Percentiles rank a stretch among this genome's conserved stretches.
Evolutionary conservation across 139 green algal species (phyloP).

Genomic region (Zygnema circumcarinatum): DNA sequence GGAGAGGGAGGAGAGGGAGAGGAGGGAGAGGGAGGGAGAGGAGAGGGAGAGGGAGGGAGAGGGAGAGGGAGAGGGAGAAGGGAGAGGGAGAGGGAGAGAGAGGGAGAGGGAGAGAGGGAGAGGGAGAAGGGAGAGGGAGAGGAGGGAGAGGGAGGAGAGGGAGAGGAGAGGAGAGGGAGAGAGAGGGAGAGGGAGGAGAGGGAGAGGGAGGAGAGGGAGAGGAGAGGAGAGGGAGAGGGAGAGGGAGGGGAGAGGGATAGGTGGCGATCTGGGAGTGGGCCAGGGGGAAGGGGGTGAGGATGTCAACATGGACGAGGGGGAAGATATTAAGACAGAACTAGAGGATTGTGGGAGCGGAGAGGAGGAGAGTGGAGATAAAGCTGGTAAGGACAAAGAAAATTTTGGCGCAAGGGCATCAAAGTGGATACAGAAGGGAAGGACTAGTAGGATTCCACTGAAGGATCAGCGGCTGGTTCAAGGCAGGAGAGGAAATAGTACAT

Average conservation of each 20-base stretch:
- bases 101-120: not conserved
- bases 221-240: not conserved
- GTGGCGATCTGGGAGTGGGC: not conserved
- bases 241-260: not conserved
- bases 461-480: too few species aligned
- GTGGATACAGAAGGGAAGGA: too few species aligned
- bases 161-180: not conserved
- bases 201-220: not conserved
- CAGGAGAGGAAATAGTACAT: too few species aligned
- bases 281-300: not conserved
- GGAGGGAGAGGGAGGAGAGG: conserved; percentile 10
- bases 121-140: not conserved
- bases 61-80: not conserved
- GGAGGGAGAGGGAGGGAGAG: not conserved
- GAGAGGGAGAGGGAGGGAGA: conserved; percentile 12
- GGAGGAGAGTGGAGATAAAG: not conserved
- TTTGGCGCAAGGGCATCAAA: too few species aligned
- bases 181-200: conserved; percentile 2
- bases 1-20: not conserved
- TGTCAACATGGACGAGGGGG: not conserved
- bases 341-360: not conserved
- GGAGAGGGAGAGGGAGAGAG: not conserved
- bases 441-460: too few species aligned
- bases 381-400: not conserved
- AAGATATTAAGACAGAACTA: not conserved